Base-by-base conservation (phyloP, 2,329 filamentous ascomycete species). In the Dactylellina drechsleri region DNA sequence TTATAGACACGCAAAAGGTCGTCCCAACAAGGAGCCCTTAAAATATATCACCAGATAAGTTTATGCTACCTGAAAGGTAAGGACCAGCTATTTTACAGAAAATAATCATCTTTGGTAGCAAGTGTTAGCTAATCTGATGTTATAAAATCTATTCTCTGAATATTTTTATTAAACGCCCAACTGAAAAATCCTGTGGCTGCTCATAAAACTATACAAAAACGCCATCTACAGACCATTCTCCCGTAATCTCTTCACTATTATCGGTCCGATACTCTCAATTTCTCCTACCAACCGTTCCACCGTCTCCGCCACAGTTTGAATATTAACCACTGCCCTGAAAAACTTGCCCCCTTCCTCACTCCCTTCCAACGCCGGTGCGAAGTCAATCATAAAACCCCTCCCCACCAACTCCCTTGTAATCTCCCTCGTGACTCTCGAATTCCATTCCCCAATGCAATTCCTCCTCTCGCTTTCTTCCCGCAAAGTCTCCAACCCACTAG, bases 321-420 rank as follows among this genome's bases (percentile, higher is more conserved):
- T 84, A 82, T 90, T 90, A 2, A 91, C 87, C 18, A 92, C 90
- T 10, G 88, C 89, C 52, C 90, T 83, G 79, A 92, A 90, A 78
- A 91, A 91, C 79, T 85, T 87, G 0, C 89, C 89, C 73, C 84
- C 61, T 1, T 84, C 36, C 84, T 84, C n/a, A 82, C 81, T 10
- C 85, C 86, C 28, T 83, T 81, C 16, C 83, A 83, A 77, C 84
- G 85, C 65, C 83, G 80, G 66, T 52, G 88, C 87, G 82, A 85
- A 89, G 81, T 90, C 90, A 76, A 91, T 84, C 89, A 92, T 91
- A 78, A 90, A 91, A 0, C 90, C 90, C 77, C 84, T 84, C 13
- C 78, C 77, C 50, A 91, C 84, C 77, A 92, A 82, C 28, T 81
- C 82, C 70, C 83, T 82, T 4, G 86, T 85, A 56, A 91, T 85